Evolutionary conservation across 805 yeast species (phyloP).

Genomic region (Monosporozyma siamensis): DNA sequence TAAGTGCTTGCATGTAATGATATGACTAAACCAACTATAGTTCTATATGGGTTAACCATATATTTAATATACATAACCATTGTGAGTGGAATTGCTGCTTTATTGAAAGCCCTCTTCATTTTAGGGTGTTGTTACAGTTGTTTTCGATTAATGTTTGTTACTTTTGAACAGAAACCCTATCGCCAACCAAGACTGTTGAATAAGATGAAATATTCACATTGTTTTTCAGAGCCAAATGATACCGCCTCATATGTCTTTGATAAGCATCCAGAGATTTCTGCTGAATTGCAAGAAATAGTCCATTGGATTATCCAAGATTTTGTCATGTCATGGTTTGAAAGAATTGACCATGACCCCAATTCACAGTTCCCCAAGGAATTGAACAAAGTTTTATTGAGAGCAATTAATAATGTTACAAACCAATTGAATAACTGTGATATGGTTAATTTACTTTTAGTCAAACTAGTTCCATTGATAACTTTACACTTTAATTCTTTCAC

Average conservation of each 20-base stretch:
- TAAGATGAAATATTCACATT: too few species aligned
- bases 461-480: conserved; percentile 54
- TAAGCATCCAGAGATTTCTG: conserved; percentile 26
- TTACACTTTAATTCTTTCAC: conserved; percentile 41
- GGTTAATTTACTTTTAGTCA: conserved; percentile 47
- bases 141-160: neutral
- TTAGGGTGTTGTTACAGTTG: neutral
- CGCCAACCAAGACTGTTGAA: neutral
- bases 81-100: neutral
- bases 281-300: conserved; percentile 37
- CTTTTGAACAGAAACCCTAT: neutral
- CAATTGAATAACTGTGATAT: conserved; percentile 41
- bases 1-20: neutral
- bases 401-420: conserved; percentile 34
- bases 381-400: conserved; percentile 34
- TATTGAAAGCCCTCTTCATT: neutral
- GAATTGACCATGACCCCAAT: conserved; percentile 29
- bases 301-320: conserved; percentile 44
- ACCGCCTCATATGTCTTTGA: conserved; percentile 3
- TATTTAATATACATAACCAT: neutral
- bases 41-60: neutral
- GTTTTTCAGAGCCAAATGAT: neutral
- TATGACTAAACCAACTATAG: neutral
- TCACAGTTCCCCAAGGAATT: conserved; percentile 35
- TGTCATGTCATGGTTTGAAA: conserved; percentile 45